A percentile compares a stretch with the other conserved stretches of the same genome.
Evolutionary conservation across 331 rosid genomes (phyloP).

Genomic region (Acacia pycnantha): DNA sequence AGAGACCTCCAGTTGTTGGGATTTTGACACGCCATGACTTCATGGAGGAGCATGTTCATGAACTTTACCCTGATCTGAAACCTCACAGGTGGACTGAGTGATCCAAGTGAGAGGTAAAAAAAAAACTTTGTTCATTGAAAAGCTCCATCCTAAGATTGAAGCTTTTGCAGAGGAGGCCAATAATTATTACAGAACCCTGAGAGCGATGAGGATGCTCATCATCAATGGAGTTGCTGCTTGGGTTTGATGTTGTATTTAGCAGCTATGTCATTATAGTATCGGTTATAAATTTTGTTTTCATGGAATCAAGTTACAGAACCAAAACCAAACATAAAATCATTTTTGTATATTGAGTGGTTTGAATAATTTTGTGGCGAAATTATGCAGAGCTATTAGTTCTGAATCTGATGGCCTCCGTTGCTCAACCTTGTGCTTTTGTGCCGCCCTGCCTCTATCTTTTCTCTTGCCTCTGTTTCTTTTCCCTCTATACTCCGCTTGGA

Average conservation of each 20-base stretch:
- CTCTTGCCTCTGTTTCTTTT: too few relatives aligned
- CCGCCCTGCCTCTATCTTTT: too few relatives aligned
- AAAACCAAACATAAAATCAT: neutral
- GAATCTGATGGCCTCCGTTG: too few relatives aligned
- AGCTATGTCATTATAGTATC: neutral
- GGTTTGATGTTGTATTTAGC: conserved; percentile 1
- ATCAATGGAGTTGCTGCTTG: conserved; percentile 7
- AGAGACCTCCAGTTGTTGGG: conserved; percentile 89
- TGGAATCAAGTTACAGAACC: neutral
- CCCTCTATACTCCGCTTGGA: too few relatives aligned
- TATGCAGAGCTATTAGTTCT: neutral
- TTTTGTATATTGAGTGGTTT: neutral
- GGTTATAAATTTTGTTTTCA: neutral
- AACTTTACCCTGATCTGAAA: conserved; percentile 61
- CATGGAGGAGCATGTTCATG: conserved; percentile 82
- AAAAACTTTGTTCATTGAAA: neutral
- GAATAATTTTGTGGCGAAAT: neutral
- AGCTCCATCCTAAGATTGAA: conserved; percentile 7
- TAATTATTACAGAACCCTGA: neutral
- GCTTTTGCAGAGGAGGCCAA: conserved; percentile 1
- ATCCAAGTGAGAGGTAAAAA: conserved; percentile 9
- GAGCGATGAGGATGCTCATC: neutral
- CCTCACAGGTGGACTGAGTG: conserved; percentile 42
- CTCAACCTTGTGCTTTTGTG: too few relatives aligned
- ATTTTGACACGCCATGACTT: conserved; percentile 91